Conservation (phyloP, 768 basidiomycete genomes). For the Lactifluus subvellereus region DNA sequence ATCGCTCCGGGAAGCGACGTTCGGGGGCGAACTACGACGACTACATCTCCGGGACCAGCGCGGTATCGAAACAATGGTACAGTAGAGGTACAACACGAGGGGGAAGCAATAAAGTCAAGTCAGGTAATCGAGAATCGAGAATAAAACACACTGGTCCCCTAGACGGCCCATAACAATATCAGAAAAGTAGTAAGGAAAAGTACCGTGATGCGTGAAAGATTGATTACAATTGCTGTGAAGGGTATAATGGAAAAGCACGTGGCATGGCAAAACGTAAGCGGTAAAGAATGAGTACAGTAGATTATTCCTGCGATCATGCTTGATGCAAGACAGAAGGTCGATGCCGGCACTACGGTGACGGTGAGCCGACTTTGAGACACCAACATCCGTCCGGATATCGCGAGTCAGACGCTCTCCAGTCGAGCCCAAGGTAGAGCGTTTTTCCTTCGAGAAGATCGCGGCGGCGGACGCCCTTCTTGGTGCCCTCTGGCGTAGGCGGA, state of each 20-base stretch:
- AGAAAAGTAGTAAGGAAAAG: background rate
- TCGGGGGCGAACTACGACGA: constrained; percentile 14
- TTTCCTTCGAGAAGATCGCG: constrained; percentile 50
- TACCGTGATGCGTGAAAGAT: background rate
- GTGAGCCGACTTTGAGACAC: constrained; percentile 22
- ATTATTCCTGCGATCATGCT: background rate
- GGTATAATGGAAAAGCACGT: background rate
- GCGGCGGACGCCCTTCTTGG: constrained; percentile 44
- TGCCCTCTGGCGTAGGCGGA: constrained; percentile 33
- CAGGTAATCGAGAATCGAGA: background rate
- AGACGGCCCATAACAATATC: constrained; percentile 20
- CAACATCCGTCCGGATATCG: constrained; percentile 21
- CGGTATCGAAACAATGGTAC: constrained; percentile 4
- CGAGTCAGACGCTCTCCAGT: constrained; percentile 19
- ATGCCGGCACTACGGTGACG: background rate
- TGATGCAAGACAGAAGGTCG: background rate
- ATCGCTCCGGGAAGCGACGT: background rate
- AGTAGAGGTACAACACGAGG: constrained; percentile 1
- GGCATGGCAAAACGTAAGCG: background rate
- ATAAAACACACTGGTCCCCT: constrained; percentile 18
- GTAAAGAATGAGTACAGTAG: background rate
- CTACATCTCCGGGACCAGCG: constrained; percentile 24
- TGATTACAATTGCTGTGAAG: background rate
- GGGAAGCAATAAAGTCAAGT: background rate
- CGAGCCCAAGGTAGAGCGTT: constrained; percentile 49